Conservation (phyloP, 305 asterid species). For the Salvia sclarea region DNA sequence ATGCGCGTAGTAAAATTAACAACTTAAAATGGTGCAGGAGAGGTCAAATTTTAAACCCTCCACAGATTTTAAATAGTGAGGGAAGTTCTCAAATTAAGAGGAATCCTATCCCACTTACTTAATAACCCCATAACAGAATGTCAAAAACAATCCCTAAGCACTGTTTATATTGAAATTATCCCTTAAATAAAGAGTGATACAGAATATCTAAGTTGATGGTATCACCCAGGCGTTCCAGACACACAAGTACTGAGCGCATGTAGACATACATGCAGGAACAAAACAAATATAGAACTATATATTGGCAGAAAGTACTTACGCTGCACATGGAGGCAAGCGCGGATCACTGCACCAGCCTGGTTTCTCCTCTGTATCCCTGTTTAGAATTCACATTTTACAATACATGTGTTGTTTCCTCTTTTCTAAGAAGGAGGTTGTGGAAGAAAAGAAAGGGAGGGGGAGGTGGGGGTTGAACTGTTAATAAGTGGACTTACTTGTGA, state of each 20-base stretch:
- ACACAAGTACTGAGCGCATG: not conserved
- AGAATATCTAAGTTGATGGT: conserved; percentile 3
- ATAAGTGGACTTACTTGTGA: conserved; percentile 65
- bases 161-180: not conserved
- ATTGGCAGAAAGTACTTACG: conserved; percentile 44
- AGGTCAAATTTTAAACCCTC: not conserved
- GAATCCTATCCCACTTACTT: not conserved
- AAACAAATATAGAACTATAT: conserved; percentile 3
- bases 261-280: conserved; percentile 8
- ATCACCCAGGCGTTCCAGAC: conserved; percentile 21
- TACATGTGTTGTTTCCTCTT: not conserved
- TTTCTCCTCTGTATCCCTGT: conserved; percentile 82
- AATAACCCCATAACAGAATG: not conserved
- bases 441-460: not conserved
- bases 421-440: not conserved
- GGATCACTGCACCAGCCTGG: conserved; percentile 92
- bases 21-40: conserved; percentile 6
- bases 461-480: conserved; percentile 2
- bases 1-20: not conserved
- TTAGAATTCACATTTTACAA: conserved; percentile 22
- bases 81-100: not conserved
- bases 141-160: conserved; percentile 8
- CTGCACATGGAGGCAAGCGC: conserved; percentile 86
- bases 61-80: not conserved
- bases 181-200: not conserved